Evolutionary conservation across 2,329 filamentous ascomycete species (phyloP).

Genomic region (Fusarium sp.): DNA sequence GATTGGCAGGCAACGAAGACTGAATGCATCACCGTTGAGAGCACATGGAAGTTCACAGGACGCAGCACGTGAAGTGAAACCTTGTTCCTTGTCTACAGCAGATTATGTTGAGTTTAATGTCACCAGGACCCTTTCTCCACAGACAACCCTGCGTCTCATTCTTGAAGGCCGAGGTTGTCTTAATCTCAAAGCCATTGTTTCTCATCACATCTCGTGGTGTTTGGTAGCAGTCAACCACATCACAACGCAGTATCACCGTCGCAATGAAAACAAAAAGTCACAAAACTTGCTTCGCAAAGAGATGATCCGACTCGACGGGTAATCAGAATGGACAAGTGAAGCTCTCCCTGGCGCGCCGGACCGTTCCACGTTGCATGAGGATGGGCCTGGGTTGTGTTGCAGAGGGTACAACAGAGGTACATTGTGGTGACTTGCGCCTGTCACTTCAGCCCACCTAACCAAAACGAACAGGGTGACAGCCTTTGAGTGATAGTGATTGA

Average conservation of each 20-base stretch:
- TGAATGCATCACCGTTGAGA: constrained; percentile 20
- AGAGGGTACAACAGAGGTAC: constrained; percentile 22
- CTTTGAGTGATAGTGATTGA: background rate
- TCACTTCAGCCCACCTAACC: constrained; percentile 3
- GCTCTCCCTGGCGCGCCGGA: constrained; percentile 18
- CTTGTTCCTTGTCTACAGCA: constrained; percentile 14
- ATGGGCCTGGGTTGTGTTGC: constrained; percentile 12
- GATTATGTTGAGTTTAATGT: background rate
- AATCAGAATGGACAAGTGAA: constrained; percentile 13
- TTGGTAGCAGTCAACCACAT: background rate
- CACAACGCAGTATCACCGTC: background rate
- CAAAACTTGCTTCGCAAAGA: background rate
- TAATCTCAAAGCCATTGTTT: background rate
- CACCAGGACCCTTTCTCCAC: background rate
- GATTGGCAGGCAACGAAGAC: background rate
- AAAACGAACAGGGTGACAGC: background rate
- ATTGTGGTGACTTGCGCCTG: background rate
- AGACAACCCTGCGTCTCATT: constrained; percentile 8
- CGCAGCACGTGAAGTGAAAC: constrained; percentile 9
- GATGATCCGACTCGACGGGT: background rate
- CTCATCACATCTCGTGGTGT: background rate
- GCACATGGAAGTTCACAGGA: background rate
- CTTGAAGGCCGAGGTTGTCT: background rate
- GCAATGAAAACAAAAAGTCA: background rate
- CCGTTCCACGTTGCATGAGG: constrained; percentile 33